Evolutionary conservation across 2,329 filamentous ascomycete species (phyloP), one percentile per base, ranked within the genome.

Genomic region (Meredithiella fracta): DNA sequence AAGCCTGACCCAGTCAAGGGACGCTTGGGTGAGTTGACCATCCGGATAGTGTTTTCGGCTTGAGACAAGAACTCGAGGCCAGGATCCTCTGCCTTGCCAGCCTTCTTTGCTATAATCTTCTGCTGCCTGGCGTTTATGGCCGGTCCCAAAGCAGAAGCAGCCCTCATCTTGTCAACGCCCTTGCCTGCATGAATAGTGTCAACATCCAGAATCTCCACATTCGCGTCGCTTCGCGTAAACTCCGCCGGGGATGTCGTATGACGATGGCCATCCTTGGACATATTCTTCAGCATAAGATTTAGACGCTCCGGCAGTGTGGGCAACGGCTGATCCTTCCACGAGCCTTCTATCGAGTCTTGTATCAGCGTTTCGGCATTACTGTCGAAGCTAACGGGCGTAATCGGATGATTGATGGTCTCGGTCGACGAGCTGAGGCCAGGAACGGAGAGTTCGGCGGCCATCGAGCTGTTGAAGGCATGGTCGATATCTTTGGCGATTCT

Each of bases 401-500:
- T 49, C 26, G 54, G 51, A 34, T 34, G 29, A 6, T 51, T 50
- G 7, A 47, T 58, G 5, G 38, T 58, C 53, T 53, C 56, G 51
- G 29, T 56, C 26, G 57, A 51, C 22, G 58, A 54, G 55, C 54
- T 26, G 17, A 58, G 23, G 23, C 60, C 53, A 2, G 42, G n/a
- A 9, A 34, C 51, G 3, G 51, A 56, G 2, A 47, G 26, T 15
- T 69, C 68, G 17, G 67, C 65, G 14, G 76, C 67, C 9, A 78
- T 62, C 8, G 73, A 75, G 62, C 84, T 81, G 64, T 87, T 90
- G 71, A 97, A 96, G 1, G 90, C 90, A 63, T 92, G 86, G 64
- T 97, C 90, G 64, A 90, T 94, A 58, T 92, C 86, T 67, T 88
- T 87, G 52, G 88, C 87, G 59, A 96, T 82, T 63, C 88, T 88